phyloP scores from a whole-genome alignment of 257 asterid genomes.

The Anisodus acutangulus region DNA sequence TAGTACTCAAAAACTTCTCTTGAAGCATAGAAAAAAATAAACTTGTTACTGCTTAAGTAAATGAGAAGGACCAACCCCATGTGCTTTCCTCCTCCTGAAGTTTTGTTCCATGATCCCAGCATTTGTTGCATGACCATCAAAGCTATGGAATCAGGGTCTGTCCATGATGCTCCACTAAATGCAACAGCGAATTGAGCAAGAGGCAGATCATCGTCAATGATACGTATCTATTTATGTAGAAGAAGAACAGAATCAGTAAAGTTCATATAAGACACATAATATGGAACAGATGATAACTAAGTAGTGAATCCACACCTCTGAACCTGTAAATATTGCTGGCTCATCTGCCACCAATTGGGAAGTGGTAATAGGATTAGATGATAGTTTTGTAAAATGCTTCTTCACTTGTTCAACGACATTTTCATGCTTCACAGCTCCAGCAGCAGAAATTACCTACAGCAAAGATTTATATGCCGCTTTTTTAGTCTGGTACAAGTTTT shows the following conservation, averaged over 20 bases:
- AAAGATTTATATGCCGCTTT: slow-evolving; percentile 23
- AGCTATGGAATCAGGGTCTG: slow-evolving; percentile 85
- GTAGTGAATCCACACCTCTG: slow-evolving; percentile 61
- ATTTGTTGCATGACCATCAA: slow-evolving; percentile 86
- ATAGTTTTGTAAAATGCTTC: slow-evolving; percentile 65
- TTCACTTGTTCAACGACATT: slow-evolving; percentile 76
- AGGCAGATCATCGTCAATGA: slow-evolving; percentile 77
- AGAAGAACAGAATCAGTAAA: slow-evolving; percentile 13
- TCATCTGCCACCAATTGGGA: slow-evolving; percentile 67
- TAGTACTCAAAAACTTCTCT: not conserved
- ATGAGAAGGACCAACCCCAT: slow-evolving; percentile 64
- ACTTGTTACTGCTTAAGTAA: not conserved
- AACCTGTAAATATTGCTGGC: slow-evolving; percentile 86
- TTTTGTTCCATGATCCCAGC: slow-evolving; percentile 84
- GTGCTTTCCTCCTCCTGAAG: slow-evolving; percentile 79
- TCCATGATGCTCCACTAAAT: slow-evolving; percentile 93
- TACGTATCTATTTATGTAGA: slow-evolving; percentile 59
- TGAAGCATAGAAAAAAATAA: not conserved
- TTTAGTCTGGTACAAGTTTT: slow-evolving; percentile 9
- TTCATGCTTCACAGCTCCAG: slow-evolving; percentile 91
- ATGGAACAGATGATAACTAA: not conserved
- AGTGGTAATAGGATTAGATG: slow-evolving; percentile 62
- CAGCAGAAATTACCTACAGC: slow-evolving; percentile 70
- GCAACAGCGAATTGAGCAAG: slow-evolving; percentile 87
- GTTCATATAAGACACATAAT: not conserved